A percentile compares a stretch with the other conserved stretches of the same genome.
These are phyloP conservation scores for Umbelopsis sp. DNA, from an alignment of 192 early-diverging fungal genomes.

Conservation along the genomic window DNA sequence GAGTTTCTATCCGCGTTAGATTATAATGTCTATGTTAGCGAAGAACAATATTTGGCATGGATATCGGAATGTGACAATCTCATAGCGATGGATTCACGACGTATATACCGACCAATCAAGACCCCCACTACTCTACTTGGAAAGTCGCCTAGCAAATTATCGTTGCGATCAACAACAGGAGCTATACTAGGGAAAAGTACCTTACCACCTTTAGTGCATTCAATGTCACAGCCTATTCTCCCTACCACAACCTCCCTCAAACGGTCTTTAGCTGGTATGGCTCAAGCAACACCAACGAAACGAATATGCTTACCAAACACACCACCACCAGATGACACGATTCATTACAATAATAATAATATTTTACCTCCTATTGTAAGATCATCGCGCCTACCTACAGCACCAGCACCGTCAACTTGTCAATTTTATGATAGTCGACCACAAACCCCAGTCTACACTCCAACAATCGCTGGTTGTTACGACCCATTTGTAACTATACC, in stretches of 20 bases:
- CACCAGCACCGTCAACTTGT: conserved; percentile 2
- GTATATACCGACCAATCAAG: conserved; percentile 8
- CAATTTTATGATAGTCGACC: conserved; percentile 12
- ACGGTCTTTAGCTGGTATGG: neutral
- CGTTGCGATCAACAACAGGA: conserved; percentile 15
- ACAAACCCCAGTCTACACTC: conserved; percentile 5
- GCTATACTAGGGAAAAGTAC: neutral
- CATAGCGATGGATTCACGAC: conserved; percentile 10
- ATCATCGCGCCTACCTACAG: neutral
- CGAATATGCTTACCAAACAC: conserved; percentile 9
- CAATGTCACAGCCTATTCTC: conserved; percentile 12
- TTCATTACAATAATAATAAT: neutral
- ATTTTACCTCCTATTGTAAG: neutral
- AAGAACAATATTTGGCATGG: conserved; percentile 72
- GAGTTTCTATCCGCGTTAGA: conserved; percentile 76
- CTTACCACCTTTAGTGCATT: conserved; percentile 17
- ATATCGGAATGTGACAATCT: conserved; percentile 13
- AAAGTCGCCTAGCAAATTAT: neutral
- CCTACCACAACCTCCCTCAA: conserved; percentile 13
- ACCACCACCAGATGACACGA: conserved; percentile 1
- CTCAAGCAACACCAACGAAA: conserved; percentile 6
- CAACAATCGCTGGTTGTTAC: neutral
- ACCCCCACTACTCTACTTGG: neutral
- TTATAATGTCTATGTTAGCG: conserved; percentile 68
- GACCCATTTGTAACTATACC: conserved; percentile 9